Base-by-base conservation (phyloP, 768 basidiomycete species). In the Auricularia sp. region DNA sequence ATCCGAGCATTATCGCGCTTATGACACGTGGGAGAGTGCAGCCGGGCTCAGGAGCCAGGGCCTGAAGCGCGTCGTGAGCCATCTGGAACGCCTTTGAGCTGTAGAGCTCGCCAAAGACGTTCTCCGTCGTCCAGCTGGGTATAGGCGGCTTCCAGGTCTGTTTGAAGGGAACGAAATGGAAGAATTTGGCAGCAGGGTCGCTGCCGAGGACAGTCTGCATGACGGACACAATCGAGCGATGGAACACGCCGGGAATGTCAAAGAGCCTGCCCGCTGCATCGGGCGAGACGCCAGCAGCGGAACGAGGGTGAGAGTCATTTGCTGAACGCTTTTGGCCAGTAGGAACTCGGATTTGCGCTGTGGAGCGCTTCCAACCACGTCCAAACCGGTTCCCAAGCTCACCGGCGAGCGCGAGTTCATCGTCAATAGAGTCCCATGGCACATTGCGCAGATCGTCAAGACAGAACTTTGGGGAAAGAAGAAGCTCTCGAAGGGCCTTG, bases 1-100 rank as follows among this genome's bases (percentile, higher is more conserved):
- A 77, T 66, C 71, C 74, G 37, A 75, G 66, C 74, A 77, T 76
- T 16, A 74, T 18, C 5, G 64, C 69, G n/a, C 65, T 63, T 54
- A 75, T 56, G 1, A 62, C 61, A 1, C 67, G 62, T 2, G 71
- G 71, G 3, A 74, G 64, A 21, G 64, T 62, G 63, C 70, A 69
- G 2, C 62, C 69, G 3, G 68, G 66, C 37, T 71, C 71, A 5
- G 61, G 56, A 21, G 70, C 68, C 3, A 67, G 68, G 21, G 66
- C 35, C 54, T 71, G 72, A 13, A 75, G 66, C 11, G 64, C 65
- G 3, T 64, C 66, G 42, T 74, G 69, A 2, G 69, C 73, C 11
- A 72, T 68, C 16, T 65, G 6, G 37, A 71, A 74, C 0, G 68
- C 69, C 6, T 63, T 58, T 1, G 71, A 72, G 36, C 66, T 64